Evolutionary conservation across 345 rosid species (phyloP).

Genomic region (Populus ilicifolia): DNA sequence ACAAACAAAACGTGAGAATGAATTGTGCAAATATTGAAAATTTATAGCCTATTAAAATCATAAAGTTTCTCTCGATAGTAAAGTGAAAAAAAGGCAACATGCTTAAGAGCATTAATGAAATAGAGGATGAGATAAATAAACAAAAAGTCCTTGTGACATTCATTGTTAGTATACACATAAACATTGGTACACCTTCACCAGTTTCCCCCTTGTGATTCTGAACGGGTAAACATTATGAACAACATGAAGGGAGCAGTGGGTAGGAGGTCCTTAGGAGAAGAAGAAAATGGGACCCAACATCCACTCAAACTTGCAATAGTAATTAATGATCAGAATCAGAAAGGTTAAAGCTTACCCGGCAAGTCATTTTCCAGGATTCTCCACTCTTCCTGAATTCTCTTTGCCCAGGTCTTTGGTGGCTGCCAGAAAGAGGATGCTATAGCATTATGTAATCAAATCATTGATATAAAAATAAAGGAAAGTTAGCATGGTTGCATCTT

Average conservation of each 20-base stretch:
- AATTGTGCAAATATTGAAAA: background rate
- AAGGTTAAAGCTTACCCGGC: slow-evolving; percentile 52
- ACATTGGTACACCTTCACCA: background rate
- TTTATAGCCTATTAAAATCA: background rate
- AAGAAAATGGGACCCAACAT: background rate
- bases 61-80: background rate
- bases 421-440: slow-evolving; percentile 17
- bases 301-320: background rate
- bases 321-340: background rate
- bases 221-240: background rate
- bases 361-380: slow-evolving; percentile 73
- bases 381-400: slow-evolving; percentile 89
- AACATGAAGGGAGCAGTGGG: background rate
- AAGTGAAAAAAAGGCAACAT: background rate
- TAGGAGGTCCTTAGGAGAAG: background rate
- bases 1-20: slow-evolving; percentile 1
- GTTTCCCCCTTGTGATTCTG: background rate
- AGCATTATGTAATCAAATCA: background rate
- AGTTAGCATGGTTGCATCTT: background rate
- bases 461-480: background rate
- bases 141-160: background rate
- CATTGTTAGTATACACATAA: background rate
- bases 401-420: slow-evolving; percentile 67
- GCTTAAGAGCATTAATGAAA: background rate
- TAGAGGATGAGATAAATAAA: background rate